phyloP scores from a whole-genome alignment of 306 rosid species.

The Purshia tridentata region DNA sequence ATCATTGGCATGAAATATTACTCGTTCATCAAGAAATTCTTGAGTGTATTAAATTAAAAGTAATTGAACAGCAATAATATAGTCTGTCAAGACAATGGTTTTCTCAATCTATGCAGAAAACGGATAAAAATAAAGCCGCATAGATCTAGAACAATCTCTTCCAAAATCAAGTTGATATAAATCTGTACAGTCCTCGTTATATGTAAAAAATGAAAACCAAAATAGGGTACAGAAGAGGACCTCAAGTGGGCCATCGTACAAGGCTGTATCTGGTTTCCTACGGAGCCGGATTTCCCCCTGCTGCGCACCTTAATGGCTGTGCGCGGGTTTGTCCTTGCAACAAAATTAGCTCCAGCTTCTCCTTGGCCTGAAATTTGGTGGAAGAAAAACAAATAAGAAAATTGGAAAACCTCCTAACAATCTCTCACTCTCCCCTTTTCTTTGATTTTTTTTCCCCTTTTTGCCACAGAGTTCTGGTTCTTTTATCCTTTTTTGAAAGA shows the following conservation, averaged over 20 bases:
- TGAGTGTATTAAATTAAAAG: background rate
- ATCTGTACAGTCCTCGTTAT: constrained; percentile 53
- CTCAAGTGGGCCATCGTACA: constrained; percentile 33
- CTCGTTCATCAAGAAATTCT: background rate
- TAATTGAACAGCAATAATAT: background rate
- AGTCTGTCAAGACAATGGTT: background rate
- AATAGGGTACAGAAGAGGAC: constrained; percentile 36
- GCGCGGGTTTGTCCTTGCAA: constrained; percentile 32
- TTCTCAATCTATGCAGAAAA: constrained; percentile 6
- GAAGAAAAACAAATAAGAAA: constrained; percentile 38
- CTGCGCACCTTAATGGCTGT: constrained; percentile 10
- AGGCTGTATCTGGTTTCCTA: constrained; percentile 38
- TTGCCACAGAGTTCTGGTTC: constrained; percentile 26
- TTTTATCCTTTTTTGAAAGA: constrained; percentile 49
- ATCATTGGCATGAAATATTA: background rate
- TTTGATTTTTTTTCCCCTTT: constrained; percentile 8
- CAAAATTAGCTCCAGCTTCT: constrained; percentile 69
- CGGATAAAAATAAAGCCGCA: constrained; percentile 13
- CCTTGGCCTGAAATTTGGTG: constrained; percentile 78
- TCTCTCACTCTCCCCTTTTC: background rate
- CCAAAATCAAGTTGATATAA: constrained; percentile 32
- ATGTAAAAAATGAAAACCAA: constrained; percentile 22
- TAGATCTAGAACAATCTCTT: constrained; percentile 32
- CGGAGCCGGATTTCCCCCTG: constrained; percentile 19
- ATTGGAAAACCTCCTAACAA: constrained; percentile 16